A percentile compares a stretch with the other conserved stretches of the same genome.
phyloP scores from a whole-genome alignment of 2,329 filamentous ascomycete genomes.

The Myriangium duriaei region DNA sequence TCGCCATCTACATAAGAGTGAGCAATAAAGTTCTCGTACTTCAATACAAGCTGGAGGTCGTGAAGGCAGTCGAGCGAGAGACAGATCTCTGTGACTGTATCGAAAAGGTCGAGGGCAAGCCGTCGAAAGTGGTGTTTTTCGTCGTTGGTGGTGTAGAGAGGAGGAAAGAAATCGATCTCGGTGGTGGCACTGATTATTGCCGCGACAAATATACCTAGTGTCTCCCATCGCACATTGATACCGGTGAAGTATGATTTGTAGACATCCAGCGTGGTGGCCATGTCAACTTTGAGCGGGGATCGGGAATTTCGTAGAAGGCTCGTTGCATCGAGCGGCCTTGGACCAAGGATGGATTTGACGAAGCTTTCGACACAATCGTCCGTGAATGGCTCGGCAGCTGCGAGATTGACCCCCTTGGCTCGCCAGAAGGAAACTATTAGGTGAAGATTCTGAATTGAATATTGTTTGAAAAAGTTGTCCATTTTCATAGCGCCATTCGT shows the following conservation, averaged over 20 bases:
- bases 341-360: no score
- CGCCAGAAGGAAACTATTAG: slow-evolving; percentile 18
- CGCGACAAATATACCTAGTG: slow-evolving; percentile 28
- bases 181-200: slow-evolving; percentile 25
- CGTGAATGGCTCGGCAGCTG: slow-evolving; percentile 17
- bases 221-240: slow-evolving; percentile 28
- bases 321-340: slow-evolving; percentile 10
- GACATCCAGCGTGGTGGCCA: slow-evolving; percentile 6
- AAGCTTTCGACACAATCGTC: slow-evolving; percentile 16
- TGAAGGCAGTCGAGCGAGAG: slow-evolving; percentile 27
- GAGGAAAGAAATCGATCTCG: slow-evolving; percentile 22
- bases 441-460: slow-evolving; percentile 12
- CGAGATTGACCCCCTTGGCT: slow-evolving; percentile 18
- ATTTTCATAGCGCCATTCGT: slow-evolving; percentile 14
- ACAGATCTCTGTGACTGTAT: slow-evolving; percentile 26
- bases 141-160: slow-evolving; percentile 17
- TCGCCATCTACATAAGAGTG: slow-evolving; percentile 33
- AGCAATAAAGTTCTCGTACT: slow-evolving; percentile 37
- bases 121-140: slow-evolving; percentile 20
- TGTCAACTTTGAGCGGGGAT: slow-evolving; percentile 9
- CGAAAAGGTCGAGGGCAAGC: slow-evolving; percentile 24
- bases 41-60: slow-evolving; percentile 33
- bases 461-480: slow-evolving; percentile 11
- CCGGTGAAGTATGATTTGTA: slow-evolving; percentile 13
- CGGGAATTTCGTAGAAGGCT: slow-evolving; percentile 12